These are phyloP conservation scores for Aspergillus unguis DNA, from an alignment of 2,329 filamentous ascomycete genomes.

Conservation along the genomic window DNA sequence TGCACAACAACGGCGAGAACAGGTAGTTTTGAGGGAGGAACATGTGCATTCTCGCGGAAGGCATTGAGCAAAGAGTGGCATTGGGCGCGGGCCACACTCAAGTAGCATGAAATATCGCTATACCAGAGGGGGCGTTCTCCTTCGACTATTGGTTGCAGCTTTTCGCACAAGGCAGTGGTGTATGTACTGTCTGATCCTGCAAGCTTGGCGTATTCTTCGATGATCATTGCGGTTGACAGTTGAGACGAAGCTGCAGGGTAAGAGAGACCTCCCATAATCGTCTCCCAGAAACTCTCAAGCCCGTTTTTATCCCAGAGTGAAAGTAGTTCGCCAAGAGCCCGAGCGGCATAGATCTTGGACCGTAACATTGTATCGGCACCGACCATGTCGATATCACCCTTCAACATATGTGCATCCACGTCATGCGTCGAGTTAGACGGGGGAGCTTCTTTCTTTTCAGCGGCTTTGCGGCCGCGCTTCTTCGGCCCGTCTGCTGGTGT, in stretches of 20 bases:
- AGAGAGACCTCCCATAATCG: slow-evolving; percentile 67
- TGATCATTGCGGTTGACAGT: slow-evolving; percentile 73
- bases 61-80: slow-evolving; percentile 86
- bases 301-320: slow-evolving; percentile 64
- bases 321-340: slow-evolving; percentile 81
- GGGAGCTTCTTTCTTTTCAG: slow-evolving; percentile 71
- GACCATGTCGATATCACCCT: slow-evolving; percentile 92
- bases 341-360: slow-evolving; percentile 81
- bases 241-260: slow-evolving; percentile 83
- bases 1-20: slow-evolving; percentile 86
- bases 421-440: slow-evolving; percentile 69
- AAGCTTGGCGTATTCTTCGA: slow-evolving; percentile 80
- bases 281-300: slow-evolving; percentile 52
- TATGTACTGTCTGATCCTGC: slow-evolving; percentile 33
- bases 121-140: slow-evolving; percentile 78
- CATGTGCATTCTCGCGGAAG: slow-evolving; percentile 86
- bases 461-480: slow-evolving; percentile 75
- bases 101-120: slow-evolving; percentile 81
- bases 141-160: slow-evolving; percentile 74
- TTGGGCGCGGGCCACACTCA: slow-evolving; percentile 85
- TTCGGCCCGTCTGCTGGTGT: slow-evolving; percentile 59
- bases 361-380: slow-evolving; percentile 84
- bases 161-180: slow-evolving; percentile 45
- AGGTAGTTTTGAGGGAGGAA: slow-evolving; percentile 71
- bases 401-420: slow-evolving; percentile 96